phyloP scores from a whole-genome alignment of 202 grass and related monocot species.

The Bolboschoenoplectus hybrid region DNA sequence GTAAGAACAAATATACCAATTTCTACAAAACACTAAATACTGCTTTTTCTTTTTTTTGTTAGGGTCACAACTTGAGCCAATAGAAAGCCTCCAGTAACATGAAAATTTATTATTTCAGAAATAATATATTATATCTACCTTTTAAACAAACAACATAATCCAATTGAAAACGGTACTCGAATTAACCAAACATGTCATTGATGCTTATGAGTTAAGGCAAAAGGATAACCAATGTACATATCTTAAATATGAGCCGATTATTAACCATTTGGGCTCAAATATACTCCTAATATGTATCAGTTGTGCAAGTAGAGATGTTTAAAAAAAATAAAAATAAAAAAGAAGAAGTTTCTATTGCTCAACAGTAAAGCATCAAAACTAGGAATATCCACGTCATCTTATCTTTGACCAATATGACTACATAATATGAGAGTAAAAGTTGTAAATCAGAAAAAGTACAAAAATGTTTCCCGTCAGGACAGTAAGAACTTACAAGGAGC shows the following conservation, averaged over 20 bases:
- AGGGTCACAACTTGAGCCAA: not conserved
- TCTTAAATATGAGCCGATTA: not conserved
- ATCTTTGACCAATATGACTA: not conserved
- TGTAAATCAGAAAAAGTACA: slow-evolving; percentile 19
- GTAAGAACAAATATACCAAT: not conserved
- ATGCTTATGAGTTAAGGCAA: not conserved
- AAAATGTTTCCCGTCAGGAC: not conserved
- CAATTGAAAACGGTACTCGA: not conserved
- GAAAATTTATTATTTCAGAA: not conserved
- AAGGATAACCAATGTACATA: not conserved
- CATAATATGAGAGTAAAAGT: not conserved
- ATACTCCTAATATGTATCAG: not conserved
- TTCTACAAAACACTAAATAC: not conserved
- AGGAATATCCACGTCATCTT: not conserved
- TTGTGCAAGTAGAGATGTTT: not conserved
- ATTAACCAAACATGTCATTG: not conserved
- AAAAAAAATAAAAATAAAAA: not conserved
- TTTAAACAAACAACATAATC: not conserved
- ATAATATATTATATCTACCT: not conserved
- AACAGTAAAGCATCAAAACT: not conserved
- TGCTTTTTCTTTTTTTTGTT: not conserved
- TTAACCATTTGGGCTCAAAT: not conserved
- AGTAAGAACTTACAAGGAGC: not conserved
- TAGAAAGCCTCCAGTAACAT: not conserved
- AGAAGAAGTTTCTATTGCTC: not conserved